Conservation (phyloP, 163 green algal genomes). For the Volvox carteri region DNA sequence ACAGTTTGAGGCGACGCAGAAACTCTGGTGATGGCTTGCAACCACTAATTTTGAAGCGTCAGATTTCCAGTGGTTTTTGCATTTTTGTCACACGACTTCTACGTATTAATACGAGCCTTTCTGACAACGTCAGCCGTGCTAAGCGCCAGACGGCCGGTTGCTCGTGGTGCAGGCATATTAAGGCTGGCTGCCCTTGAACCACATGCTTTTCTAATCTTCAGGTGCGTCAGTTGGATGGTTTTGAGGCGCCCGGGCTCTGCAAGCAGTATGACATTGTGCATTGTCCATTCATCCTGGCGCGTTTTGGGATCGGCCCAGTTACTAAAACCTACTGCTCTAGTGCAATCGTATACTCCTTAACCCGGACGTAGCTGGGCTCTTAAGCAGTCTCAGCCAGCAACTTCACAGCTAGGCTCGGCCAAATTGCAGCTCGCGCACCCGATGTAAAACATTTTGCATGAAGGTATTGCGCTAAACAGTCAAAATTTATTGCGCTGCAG, state of each 20-base stretch:
- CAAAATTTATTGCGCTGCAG: too few relatives aligned
- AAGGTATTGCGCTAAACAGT: too few relatives aligned
- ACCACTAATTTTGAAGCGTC: background rate
- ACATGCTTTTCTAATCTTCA: background rate
- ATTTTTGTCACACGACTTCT: too few relatives aligned
- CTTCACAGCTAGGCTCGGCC: background rate
- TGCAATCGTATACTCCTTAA: too few relatives aligned
- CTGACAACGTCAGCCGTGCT: background rate
- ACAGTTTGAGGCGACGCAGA: too few relatives aligned
- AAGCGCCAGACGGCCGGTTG: background rate
- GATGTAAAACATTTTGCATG: too few relatives aligned
- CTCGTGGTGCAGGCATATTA: background rate
- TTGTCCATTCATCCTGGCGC: background rate
- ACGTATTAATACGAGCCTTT: too few relatives aligned
- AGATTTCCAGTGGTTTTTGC: too few relatives aligned
- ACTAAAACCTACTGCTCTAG: too few relatives aligned
- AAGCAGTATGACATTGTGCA: background rate
- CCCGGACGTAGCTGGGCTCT: background rate
- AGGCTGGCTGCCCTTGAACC: background rate
- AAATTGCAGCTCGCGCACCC: background rate
- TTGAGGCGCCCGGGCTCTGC: background rate
- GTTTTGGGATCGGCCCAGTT: background rate
- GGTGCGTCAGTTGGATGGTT: background rate
- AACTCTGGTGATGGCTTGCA: background rate
- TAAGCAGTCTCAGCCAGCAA: constrained; percentile 12